Base-by-base conservation (phyloP, 1,284 basidiomycete genomes). In the Malassezia nana region DNA sequence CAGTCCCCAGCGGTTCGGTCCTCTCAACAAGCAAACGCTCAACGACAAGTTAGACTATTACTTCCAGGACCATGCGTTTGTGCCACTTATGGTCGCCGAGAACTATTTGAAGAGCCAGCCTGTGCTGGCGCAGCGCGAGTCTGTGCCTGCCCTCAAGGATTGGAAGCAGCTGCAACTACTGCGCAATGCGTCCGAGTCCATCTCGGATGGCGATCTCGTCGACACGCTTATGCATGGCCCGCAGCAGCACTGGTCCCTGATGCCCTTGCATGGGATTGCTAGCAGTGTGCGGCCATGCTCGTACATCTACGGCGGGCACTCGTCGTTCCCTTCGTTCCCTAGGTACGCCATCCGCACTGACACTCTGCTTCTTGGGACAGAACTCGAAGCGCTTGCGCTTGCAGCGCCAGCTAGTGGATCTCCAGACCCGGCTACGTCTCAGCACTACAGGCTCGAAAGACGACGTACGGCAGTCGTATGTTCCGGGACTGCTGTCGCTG, bases 181-280 rank as follows among this genome's bases (percentile, higher is more conserved):
- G 7, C 49, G 61, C 55, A 81, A 83, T 59, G 91, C 92, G 2
- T 84, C 90, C 0, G 84, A 86, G 16, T 87, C 88, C 10, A 86
- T 98, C 65, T 94, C 91, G 0, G 91, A 98, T 66, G 88, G 86
- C 1, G 92, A 98, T 75, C 76, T 96, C n/a, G 84, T 98, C 0
- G 92, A 96, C 73, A 78, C 83, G 6, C 81, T 95, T 74, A 95
- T 98, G 66, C 92, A 94, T 70, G n/a, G 64, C 13, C 50, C 55
- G 1, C 88, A 96, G 74, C 91, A 95, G 72, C 90, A 96, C 66
- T 98, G 92, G 92, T 81, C 84, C 4, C 77, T 98, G 49, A 89
- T 98, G 83, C 94, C 92, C 0, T 75, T 89, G 0, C 94, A 98
- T 70, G 89, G 89, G 0, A 82, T 95, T 8, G 83, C 84, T 46